Percentiles rank a stretch among this genome's conserved stretches.
These are phyloP conservation scores for Eutrema salsugineum DNA, from an alignment of 441 rosid species.

Conservation along the genomic window DNA sequence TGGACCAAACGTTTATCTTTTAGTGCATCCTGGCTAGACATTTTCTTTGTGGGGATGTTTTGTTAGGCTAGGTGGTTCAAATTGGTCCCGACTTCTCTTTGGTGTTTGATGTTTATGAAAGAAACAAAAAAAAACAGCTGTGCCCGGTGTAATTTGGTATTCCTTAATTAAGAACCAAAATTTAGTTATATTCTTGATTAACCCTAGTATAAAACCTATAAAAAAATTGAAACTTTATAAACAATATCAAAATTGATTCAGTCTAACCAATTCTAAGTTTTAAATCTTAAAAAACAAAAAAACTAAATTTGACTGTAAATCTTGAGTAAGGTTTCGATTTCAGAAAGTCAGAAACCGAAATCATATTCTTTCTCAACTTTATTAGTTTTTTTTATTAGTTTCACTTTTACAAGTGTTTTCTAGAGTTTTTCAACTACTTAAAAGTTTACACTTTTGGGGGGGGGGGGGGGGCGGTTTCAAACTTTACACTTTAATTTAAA, in stretches of 20 bases:
- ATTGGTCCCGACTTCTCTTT: not conserved
- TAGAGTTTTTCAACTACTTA: not conserved
- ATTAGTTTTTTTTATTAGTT: not conserved
- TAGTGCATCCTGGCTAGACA: not conserved
- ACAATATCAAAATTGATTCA: not conserved
- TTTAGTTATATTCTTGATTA: not conserved
- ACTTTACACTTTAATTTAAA: not conserved
- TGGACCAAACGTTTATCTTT: conserved; percentile 2
- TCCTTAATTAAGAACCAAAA: not conserved
- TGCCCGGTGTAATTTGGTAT: not conserved
- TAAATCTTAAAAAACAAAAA: not conserved
- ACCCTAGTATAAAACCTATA: not conserved
- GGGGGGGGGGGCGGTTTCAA: not conserved
- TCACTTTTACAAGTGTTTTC: not conserved
- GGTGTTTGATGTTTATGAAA: not conserved
- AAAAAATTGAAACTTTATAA: not conserved
- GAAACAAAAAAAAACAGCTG: not conserved
- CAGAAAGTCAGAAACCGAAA: not conserved
- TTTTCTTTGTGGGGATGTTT: not conserved
- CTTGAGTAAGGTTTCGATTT: not conserved
- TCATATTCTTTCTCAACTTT: not conserved
- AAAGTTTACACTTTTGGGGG: not conserved
- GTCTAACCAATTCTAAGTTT: not conserved
- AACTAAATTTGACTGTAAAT: not conserved
- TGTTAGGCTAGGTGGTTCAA: not conserved